phyloP scores from a whole-genome alignment of 108 stramenopile genomes.

The Cyclotella sp. region DNA sequence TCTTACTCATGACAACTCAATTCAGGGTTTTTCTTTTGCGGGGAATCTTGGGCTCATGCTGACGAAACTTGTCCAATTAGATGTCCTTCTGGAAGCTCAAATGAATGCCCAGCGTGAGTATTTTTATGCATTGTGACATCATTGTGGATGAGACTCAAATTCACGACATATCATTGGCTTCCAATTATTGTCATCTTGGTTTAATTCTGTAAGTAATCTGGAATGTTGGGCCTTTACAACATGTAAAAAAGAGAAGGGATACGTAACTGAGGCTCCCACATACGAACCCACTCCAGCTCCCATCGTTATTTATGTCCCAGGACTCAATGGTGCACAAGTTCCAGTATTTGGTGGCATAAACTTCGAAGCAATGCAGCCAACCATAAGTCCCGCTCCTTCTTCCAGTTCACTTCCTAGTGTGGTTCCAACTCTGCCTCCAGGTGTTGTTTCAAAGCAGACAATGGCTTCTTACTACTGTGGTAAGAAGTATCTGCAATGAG shows the following conservation, averaged over 20 bases:
- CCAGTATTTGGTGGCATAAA: slow-evolving; percentile 50
- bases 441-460: slow-evolving; percentile 31
- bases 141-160: too few species aligned
- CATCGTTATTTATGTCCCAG: slow-evolving; percentile 35
- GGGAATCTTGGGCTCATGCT: slow-evolving; percentile 50
- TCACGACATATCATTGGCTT: not conserved
- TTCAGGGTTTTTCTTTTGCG: slow-evolving; percentile 44
- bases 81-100: slow-evolving; percentile 42
- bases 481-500: slow-evolving; percentile 1
- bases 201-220: slow-evolving; percentile 19
- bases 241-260: slow-evolving; percentile 43
- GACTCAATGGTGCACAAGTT: slow-evolving; percentile 45
- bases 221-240: slow-evolving; percentile 55
- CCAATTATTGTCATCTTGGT: not conserved
- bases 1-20: not conserved
- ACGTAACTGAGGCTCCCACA: slow-evolving; percentile 28
- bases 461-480: slow-evolving; percentile 50
- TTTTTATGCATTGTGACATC: too few species aligned
- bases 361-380: slow-evolving; percentile 19
- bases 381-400: slow-evolving; percentile 41
- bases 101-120: slow-evolving; percentile 51
- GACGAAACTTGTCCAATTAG: slow-evolving; percentile 43
- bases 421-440: slow-evolving; percentile 44
- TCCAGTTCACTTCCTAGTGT: slow-evolving; percentile 27
- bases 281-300: slow-evolving; percentile 29